Base-by-base conservation (phyloP, 2,329 filamentous ascomycete genomes). In the Hawksworthiomyces lignivorus region DNA sequence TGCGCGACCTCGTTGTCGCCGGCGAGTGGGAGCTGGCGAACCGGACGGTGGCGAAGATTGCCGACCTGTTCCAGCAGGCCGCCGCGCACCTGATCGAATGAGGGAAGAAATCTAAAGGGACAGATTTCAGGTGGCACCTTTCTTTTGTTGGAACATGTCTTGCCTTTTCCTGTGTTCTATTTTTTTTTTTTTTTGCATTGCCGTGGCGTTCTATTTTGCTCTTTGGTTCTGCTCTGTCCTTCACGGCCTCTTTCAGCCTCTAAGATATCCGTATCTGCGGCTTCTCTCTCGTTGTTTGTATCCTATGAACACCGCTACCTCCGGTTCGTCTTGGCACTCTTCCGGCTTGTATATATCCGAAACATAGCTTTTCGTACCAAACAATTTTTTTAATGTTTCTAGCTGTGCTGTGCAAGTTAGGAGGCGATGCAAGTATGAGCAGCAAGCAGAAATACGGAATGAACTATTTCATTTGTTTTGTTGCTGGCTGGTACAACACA, bases 1-100 rank as follows among this genome's bases (percentile, higher is more conserved):
- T 96, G 43, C 74, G 87, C 43, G 89, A 96, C 55, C 80, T 83
- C 8, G 69, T 96, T 30, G 77, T 84, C 48, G 73, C 70, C 4
- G 74, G 75, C 20, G 77, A 94, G 53, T 89, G 83, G 84, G 67
- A 63, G 2, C 60, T 75, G 11, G 84, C 84, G 4, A 78, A 84
- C 54, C 62, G 68, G 41, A 77, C 83, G 57, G 73, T 94, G 22
- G 69, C 82, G 50, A 87, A 82, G 61, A 82, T 85, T 19, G 83
- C 87, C 2, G 65, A 64, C 10, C 79, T 87, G 35, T 64, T 96
- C 41, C 69, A 66, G 40, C 62, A 67, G 38, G 87, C 87, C 22
- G 75, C 72, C 1, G 50, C 53, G 3, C 52, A 51, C 19, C 34
- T 59, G 24, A 28, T 48, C n/a, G 22, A 35, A 17, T 52, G 33